Conservation (phyloP, 352 stramenopile genomes). For the Salisapilia sapeloensis region DNA sequence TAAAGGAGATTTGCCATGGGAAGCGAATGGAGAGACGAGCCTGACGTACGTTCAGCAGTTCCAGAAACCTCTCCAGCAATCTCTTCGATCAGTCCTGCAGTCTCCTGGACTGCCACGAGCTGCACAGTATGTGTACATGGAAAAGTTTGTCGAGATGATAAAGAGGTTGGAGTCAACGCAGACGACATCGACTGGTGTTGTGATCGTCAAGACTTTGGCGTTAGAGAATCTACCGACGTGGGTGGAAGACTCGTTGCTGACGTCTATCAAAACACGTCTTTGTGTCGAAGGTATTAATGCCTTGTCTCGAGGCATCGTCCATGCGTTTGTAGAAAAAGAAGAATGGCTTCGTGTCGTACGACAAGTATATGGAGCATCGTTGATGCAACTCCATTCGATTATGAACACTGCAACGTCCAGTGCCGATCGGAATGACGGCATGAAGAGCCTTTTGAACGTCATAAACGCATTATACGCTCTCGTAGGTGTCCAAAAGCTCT, state of each 20-base stretch:
- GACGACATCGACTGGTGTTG: constrained; percentile 3
- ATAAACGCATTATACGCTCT: too few species aligned
- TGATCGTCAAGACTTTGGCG: constrained; percentile 19
- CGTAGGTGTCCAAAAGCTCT: too few species aligned
- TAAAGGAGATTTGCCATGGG: constrained; percentile 9
- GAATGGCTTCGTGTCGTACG: too few species aligned
- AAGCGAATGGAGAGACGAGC: constrained; percentile 4
- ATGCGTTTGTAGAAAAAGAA: too few species aligned
- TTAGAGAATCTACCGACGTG: constrained; percentile 14
- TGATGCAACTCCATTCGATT: too few species aligned
- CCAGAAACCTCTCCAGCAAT: constrained; percentile 31
- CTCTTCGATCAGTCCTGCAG: constrained; percentile 18
- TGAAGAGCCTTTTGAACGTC: too few species aligned
- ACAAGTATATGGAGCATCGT: too few species aligned
- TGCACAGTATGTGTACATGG: constrained; percentile 18
- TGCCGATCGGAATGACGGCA: too few species aligned
- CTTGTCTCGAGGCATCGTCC: too few species aligned
- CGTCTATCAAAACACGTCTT: too few species aligned
- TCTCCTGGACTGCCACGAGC: constrained; percentile 13
- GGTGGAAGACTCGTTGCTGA: constrained; percentile 13
- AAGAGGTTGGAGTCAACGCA: constrained; percentile 12
- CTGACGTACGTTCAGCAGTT: constrained; percentile 42
- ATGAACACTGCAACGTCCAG: too few species aligned
- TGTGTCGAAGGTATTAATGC: too few species aligned
- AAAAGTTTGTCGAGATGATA: constrained; percentile 23